Base-by-base conservation (phyloP, 768 basidiomycete species). In the Tulasnella sp. region DNA sequence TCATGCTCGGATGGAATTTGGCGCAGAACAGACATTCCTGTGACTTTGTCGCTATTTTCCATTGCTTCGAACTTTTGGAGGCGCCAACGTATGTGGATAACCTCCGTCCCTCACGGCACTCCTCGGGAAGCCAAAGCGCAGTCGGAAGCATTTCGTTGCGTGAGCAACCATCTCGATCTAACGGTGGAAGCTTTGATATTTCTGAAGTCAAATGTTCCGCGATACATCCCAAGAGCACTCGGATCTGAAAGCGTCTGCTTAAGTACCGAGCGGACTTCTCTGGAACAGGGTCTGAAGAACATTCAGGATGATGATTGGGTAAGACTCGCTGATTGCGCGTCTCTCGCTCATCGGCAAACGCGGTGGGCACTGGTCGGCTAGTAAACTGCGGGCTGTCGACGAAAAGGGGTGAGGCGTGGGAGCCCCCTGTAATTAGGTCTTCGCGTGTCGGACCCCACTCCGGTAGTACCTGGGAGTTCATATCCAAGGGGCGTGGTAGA, bases 341-440 rank as follows among this genome's bases (percentile, higher is more conserved):
- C 3, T 57, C 11, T 57, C 55, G 26, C 55, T n/a, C 20, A 23
- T 13, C 55, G 26, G 20, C 26, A 5, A 11, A 4, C 23, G 55
- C 16, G 55, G 26, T n/a, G 3, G 55, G 26, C 55, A 1, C 20
- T 29, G 26, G 26, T n/a, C 23, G 55, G 23, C 20, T 57, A n/a
- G 26, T 5, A 57, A n/a, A n/a, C n/a, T n/a, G n/a, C n/a, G n/a
- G 7, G n/a, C 26, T 67, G 3, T 26, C 20, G 29, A 1, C 29
- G 61, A 26, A 67, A 67, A 67, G 61, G 61, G 61, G 61, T 26
- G 26, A 16, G 32, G 61, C 61, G 61, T 67, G 61, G 61, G 61
- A 67, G 51, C 55, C 13, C n/a, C 55, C n/a, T 26, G 15, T 57
- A 29, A 26, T 29, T 3, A 7, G n/a, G 9, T 26, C n/a, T 5